Evolutionary conservation across 441 rosid genomes (phyloP).

Genomic region (Aleurites moluccanus): DNA sequence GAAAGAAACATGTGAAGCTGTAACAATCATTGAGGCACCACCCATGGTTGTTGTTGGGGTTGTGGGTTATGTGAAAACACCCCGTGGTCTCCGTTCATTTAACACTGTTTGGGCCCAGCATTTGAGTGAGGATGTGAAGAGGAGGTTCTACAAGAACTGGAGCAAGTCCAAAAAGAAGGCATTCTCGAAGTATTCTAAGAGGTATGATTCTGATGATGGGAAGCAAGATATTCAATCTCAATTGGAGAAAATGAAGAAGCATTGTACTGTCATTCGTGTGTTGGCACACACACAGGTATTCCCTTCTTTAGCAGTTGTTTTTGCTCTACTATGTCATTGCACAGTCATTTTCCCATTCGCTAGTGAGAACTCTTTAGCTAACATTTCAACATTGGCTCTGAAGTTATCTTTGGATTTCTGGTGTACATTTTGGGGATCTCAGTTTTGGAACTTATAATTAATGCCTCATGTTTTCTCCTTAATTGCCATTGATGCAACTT

Average conservation of each 20-base stretch:
- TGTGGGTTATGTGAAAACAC: conserved; percentile 76
- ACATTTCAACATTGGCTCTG: not conserved
- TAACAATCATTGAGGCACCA: conserved; percentile 77
- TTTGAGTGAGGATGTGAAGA: conserved; percentile 78
- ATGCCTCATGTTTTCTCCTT: not conserved
- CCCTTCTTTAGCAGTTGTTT: not conserved
- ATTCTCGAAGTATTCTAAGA: conserved; percentile 63
- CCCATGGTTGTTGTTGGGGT: conserved; percentile 85
- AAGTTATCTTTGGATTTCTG: not conserved
- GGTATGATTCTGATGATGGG: conserved; percentile 62
- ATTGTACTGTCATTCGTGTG: conserved; percentile 62
- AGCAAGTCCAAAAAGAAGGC: conserved; percentile 93
- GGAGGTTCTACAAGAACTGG: conserved; percentile 93
- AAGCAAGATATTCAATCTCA: conserved; percentile 61
- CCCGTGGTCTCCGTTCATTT: conserved; percentile 65
- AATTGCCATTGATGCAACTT: not conserved
- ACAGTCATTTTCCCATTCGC: not conserved
- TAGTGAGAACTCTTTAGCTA: not conserved
- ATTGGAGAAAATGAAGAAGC: conserved; percentile 77
- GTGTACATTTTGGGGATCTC: not conserved
- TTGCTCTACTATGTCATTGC: not conserved
- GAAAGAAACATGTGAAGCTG: conserved; percentile 90
- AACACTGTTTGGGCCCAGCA: conserved; percentile 93
- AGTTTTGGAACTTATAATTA: not conserved
- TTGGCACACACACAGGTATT: conserved; percentile 63